Evolutionary conservation across 495 filamentous ascomycete genomes (phyloP), one percentile per base, ranked within the genome.

Genomic region (Bacidia rubella): DNA sequence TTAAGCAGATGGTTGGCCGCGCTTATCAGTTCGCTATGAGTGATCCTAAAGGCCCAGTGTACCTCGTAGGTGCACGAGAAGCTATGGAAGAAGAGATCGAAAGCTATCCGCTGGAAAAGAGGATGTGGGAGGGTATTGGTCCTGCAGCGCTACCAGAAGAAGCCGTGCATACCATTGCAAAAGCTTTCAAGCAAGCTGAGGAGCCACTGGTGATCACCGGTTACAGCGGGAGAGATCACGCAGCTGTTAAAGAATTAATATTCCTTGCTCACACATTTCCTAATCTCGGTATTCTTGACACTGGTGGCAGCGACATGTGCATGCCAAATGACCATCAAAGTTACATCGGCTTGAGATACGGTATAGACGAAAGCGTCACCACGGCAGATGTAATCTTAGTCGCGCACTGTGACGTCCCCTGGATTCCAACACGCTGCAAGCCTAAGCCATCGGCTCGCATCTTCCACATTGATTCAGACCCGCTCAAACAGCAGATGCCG

Each of bases 1-100:
- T 96, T 38, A 97, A 97, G 69, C 90, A 96, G 70, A 86, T 96
- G 72, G 86, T 97, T 26, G 89, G 90, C 55, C 80, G 90, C 7
- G 90, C 90, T 2, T 62, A 96, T 55, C 86, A 89, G 60, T 96
- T 93, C 61, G 89, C 90, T 0, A 83, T 66, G 47, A 85, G 80
- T 45, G 82, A 84, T 41, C 90, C 90, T 0, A 75, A 85, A 57
- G 90, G 90, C 0, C 90, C 90, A 0, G 89, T 92, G 0, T 95
- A 97, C 58, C 69, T 96, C 11, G 76, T 78, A 50, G 89, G 85
- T 1, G 85, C 87, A 3, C 74, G 90, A 58, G 90, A 97, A 63
- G 79, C 88, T 9, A 88, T 97, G 84, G 90, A 94, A 62, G 83
- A 90, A 63, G 90, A 97, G 47, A 83, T 97, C 46, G 73, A 77